Evolutionary conservation across 495 filamentous ascomycete species (phyloP), one percentile per base, ranked within the genome.

Genomic region (Penicillium lagena): DNA sequence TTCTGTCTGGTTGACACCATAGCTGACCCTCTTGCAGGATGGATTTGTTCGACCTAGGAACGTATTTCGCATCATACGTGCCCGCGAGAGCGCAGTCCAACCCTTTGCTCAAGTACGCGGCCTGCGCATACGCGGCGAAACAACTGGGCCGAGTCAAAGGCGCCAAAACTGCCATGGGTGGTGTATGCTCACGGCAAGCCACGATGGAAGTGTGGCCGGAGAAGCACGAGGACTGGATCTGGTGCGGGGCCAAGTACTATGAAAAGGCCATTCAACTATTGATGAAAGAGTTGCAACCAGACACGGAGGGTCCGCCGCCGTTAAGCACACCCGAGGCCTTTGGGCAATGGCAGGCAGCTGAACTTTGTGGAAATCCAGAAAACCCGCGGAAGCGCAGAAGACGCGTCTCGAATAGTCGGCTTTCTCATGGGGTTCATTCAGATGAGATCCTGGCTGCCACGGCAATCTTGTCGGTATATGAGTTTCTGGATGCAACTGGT

Each of bases 381-480:
- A 60, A 58, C 32, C 54, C 62, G n/a, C 65, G 62, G 12, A 70
- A 70, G 40, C 63, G 70, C 29, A 55, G 66, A 12, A 54, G 68
- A 42, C 64, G 64, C 33, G 55, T 62, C 32, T 71, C 68, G 0
- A 63, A 63, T 29, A 68, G 60, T 51, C 53, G 64, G 11, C 45
- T 69, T 5, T 67, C 66, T 7, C 62, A 66, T 45, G 64, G 71
- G 1, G 62, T 63, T 4, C 72, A 73, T 45, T 77, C 75, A 9
- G 81, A 85, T 48, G 79, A 83, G 47, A 67, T 81, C 11, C 60
- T 82, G 12, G 79, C 79, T 10, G 79, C 81, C 27, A 79, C 77
- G 9, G 79, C 79, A 8, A 82, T 83, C 29, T 55, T 85, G 22
- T 82, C 77, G 42, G 78, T 79, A 4, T 82, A 83, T 58, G 79